Evolutionary conservation across 768 basidiomycete genomes (phyloP), one percentile per base, ranked within the genome.

Genomic region (Lentinula sp.): DNA sequence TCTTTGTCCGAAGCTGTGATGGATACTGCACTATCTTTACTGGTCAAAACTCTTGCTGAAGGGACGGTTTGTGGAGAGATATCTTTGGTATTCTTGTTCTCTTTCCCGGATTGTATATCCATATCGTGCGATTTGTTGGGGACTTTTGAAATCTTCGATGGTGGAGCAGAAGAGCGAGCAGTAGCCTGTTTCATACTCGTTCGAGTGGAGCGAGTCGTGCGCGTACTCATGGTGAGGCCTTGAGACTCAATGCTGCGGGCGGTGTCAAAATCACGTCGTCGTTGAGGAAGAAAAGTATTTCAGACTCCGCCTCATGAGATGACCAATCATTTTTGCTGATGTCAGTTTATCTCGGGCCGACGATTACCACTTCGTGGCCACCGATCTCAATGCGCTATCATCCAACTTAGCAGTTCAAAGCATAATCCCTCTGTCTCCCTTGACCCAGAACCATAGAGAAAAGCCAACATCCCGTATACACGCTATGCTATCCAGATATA

Each of bases 31-130:
- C 28, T 35, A 18, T 32, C 23, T 43, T 62, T 57, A 21, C 37
- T 15, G 15, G 39, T 18, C 3, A 58, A n/a, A 4, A 23, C 23
- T 28, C 28, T 37, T 1, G 39, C 64, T 65, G 28, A 53, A 40
- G 70, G 70, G 61, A 67, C 66, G 3, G 61, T 61, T 61, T 70
- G 57, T 37, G 56, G 65, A 52, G 66, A 53, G 16, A 65, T 65
- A 11, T 43, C 40, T 63, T 62, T 64, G 49, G 68, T 32, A 34
- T 43, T 58, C 35, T 64, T 62, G 58, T 73, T 70, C 61, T 70
- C 70, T 60, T 73, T 73, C 63, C 68, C 69, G 57, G 61, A 61
- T 51, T 65, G 65, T 59, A 61, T 62, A 59, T 63, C 59, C 57
- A 66, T 18, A 52, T 62, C 55, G 4, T 56, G 55, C 21, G 56